Percentiles rank a stretch among this genome's conserved stretches.
phyloP scores from a whole-genome alignment of 257 asterid genomes.

The Solanum paucissectum region DNA sequence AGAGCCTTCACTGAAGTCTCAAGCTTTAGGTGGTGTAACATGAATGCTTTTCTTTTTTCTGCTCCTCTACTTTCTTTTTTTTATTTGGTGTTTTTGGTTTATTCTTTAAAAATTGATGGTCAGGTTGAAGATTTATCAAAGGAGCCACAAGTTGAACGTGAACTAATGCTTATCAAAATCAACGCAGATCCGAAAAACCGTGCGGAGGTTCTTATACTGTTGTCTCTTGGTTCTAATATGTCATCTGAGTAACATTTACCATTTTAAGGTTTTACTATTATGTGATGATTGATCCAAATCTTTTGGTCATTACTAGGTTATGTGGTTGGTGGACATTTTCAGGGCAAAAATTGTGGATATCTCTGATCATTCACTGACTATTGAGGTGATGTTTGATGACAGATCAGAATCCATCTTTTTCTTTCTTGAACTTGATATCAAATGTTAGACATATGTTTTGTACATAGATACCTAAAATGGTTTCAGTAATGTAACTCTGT shows the following conservation, averaged over 20 bases:
- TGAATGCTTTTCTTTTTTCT: neutral
- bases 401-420: neutral
- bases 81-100: neutral
- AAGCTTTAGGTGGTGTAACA: neutral
- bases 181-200: constrained; percentile 62
- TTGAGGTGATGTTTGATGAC: constrained; percentile 52
- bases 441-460: neutral
- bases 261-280: neutral
- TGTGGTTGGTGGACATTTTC: constrained; percentile 92
- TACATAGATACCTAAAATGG: neutral
- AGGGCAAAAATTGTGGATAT: constrained; percentile 95
- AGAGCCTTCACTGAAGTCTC: neutral
- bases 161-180: constrained; percentile 89
- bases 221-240: neutral
- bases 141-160: constrained; percentile 97
- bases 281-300: neutral
- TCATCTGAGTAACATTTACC: neutral
- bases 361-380: constrained; percentile 78
- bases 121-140: constrained; percentile 89
- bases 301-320: constrained; percentile 39
- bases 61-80: neutral
- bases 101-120: constrained; percentile 1
- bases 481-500: neutral
- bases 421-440: neutral
- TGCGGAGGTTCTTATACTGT: constrained; percentile 49